Evolutionary conservation across 257 asterid species (phyloP).

Genomic region (Scutellaria barbata): DNA sequence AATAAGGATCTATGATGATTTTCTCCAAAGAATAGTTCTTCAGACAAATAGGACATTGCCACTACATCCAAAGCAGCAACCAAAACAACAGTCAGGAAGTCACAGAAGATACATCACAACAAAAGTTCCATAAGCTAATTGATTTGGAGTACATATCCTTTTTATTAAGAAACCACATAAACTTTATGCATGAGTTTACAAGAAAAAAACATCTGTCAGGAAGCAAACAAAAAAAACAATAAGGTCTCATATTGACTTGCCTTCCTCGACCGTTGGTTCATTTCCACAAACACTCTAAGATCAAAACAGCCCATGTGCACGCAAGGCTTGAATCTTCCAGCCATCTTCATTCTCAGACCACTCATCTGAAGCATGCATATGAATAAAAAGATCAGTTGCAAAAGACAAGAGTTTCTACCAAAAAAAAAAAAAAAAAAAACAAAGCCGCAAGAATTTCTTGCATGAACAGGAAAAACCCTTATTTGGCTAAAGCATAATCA

Average conservation of each 20-base stretch:
- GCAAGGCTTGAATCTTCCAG: constrained; percentile 95
- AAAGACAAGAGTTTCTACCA: constrained; percentile 4
- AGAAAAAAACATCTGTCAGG: constrained; percentile 14
- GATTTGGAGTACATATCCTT: constrained; percentile 8
- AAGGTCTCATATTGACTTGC: constrained; percentile 51
- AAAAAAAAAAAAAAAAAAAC: constrained; percentile 20
- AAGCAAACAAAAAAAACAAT: background rate
- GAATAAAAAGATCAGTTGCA: constrained; percentile 31
- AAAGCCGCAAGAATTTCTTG: background rate
- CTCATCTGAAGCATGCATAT: constrained; percentile 70
- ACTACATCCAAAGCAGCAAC: constrained; percentile 65
- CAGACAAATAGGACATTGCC: constrained; percentile 98
- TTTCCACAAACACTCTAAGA: constrained; percentile 93
- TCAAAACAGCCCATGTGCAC: constrained; percentile 98
- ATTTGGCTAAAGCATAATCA: constrained; percentile 1
- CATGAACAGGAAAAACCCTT: background rate
- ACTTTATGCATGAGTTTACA: constrained; percentile 11
- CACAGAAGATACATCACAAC: constrained; percentile 12
- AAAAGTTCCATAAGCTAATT: constrained; percentile 16
- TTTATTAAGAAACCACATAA: constrained; percentile 5
- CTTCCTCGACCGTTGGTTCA: constrained; percentile 98
- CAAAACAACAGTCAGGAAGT: constrained; percentile 30
- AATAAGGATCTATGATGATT: constrained; percentile 89
- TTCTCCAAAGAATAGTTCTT: constrained; percentile 91
- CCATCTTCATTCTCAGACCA: constrained; percentile 92